A percentile compares a stretch with the other conserved stretches of the same genome.
These are phyloP conservation scores for Asterochloris sp. DNA, from an alignment of 139 green algal species.

Conservation along the genomic window DNA sequence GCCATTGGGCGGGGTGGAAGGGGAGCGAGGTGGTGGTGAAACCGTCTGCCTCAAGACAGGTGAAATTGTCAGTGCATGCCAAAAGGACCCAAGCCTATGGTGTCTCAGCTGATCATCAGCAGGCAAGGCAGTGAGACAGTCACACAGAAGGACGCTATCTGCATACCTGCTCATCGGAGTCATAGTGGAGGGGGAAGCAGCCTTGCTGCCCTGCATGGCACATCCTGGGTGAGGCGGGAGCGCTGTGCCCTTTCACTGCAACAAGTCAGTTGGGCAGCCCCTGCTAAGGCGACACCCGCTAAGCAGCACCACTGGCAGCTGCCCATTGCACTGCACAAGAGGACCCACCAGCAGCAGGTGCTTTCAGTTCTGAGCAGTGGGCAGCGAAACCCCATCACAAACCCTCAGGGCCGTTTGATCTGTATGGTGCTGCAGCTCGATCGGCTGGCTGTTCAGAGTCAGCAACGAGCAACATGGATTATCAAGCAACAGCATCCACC, in stretches of 20 bases:
- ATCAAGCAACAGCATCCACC: background rate
- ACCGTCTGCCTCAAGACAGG: too few species aligned
- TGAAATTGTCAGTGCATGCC: too few species aligned
- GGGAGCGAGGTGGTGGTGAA: too few species aligned
- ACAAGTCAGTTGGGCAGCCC: background rate
- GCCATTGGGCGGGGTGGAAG: too few species aligned
- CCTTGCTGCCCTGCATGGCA: constrained; percentile 41
- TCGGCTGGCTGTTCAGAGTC: background rate
- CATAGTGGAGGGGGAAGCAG: constrained; percentile 79
- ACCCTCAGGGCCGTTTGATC: background rate
- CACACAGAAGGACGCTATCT: too few species aligned
- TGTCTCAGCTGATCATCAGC: too few species aligned
- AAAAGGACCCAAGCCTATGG: too few species aligned
- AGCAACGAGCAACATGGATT: background rate
- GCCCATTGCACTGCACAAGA: background rate
- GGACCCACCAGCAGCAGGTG: background rate
- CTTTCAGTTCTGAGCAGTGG: background rate
- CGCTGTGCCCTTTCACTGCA: background rate
- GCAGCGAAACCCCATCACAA: background rate
- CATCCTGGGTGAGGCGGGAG: background rate
- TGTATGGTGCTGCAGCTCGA: too few species aligned
- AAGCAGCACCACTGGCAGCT: background rate
- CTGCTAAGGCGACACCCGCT: background rate
- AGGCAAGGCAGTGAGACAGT: too few species aligned
- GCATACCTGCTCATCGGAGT: constrained; percentile 46